These are phyloP conservation scores for Lablab purpureus DNA, from an alignment of 306 rosid species.

Conservation along the genomic window DNA sequence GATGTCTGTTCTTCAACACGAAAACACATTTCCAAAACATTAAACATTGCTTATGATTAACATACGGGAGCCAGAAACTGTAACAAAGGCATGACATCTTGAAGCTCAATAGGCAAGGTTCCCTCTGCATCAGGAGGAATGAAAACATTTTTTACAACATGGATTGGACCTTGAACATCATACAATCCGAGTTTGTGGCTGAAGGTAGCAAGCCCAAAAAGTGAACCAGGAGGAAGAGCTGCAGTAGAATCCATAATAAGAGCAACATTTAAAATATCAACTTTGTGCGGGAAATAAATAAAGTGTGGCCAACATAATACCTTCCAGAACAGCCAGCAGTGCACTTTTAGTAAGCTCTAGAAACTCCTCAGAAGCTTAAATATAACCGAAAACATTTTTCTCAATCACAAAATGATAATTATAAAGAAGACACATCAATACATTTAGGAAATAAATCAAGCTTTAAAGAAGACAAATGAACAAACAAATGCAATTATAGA, in stretches of 20 bases:
- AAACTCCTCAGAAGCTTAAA: constrained; percentile 97
- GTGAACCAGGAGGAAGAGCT: constrained; percentile 97
- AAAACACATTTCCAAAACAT: constrained; percentile 1
- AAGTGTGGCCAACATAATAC: constrained; percentile 53
- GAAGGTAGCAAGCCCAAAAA: constrained; percentile 97
- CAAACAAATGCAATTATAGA: no score
- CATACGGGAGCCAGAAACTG: constrained; percentile 99
- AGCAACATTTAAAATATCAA: constrained; percentile 33
- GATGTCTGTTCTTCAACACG: constrained; percentile 20
- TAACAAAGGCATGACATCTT: constrained; percentile 95
- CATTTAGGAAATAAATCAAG: no score
- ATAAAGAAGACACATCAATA: no score
- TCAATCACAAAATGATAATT: no score
- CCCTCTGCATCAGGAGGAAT: constrained; percentile 87
- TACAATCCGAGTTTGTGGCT: constrained; percentile 94
- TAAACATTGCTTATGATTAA: constrained; percentile 33
- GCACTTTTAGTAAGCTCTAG: constrained; percentile 95
- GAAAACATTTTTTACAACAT: constrained; percentile 86
- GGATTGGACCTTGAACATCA: constrained; percentile 97
- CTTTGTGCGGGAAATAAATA: constrained; percentile 39
- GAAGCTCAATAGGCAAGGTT: constrained; percentile 78
- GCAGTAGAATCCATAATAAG: constrained; percentile 41
- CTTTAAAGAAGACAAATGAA: no score
- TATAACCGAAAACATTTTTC: constrained; percentile 38
- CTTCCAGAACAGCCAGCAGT: constrained; percentile 95